Conservation (phyloP, 306 rosid genomes). For the Sphenostylis stenocarpa region DNA sequence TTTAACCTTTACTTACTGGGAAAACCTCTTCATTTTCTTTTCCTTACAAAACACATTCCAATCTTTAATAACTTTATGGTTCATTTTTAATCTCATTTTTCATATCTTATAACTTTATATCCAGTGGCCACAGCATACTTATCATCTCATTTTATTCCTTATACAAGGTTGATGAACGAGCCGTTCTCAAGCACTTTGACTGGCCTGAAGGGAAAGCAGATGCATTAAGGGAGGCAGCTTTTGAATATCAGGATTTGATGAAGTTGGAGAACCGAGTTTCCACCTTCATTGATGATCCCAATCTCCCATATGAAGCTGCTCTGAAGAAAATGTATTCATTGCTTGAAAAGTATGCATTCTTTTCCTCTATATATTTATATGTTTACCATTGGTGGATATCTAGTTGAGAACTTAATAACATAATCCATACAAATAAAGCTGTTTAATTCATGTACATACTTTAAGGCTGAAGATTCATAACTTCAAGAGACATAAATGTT, state of each 20-base stretch:
- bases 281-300: slow-evolving; percentile 83
- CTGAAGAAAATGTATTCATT: slow-evolving; percentile 95
- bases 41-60: neutral
- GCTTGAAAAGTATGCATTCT: slow-evolving; percentile 82
- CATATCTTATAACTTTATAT: neutral
- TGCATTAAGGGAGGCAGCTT: slow-evolving; percentile 97
- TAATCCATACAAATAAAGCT: neutral
- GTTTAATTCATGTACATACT: neutral
- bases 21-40: neutral
- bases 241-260: slow-evolving; percentile 90
- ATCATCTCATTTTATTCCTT: slow-evolving; percentile 28
- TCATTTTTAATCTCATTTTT: neutral
- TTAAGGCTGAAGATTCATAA: slow-evolving; percentile 3
- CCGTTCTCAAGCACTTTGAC: slow-evolving; percentile 98
- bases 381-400: slow-evolving; percentile 2
- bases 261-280: slow-evolving; percentile 85
- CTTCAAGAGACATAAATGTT: neutral
- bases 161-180: slow-evolving; percentile 91
- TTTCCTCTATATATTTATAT: slow-evolving; percentile 26
- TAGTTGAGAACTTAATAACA: neutral
- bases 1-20: neutral
- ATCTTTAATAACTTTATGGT: neutral
- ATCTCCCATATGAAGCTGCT: slow-evolving; percentile 80
- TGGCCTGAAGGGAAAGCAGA: slow-evolving; percentile 99
- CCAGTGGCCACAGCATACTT: neutral